Base-by-base conservation (phyloP, 1,139 yeast species). In the Yarrowia galli region DNA sequence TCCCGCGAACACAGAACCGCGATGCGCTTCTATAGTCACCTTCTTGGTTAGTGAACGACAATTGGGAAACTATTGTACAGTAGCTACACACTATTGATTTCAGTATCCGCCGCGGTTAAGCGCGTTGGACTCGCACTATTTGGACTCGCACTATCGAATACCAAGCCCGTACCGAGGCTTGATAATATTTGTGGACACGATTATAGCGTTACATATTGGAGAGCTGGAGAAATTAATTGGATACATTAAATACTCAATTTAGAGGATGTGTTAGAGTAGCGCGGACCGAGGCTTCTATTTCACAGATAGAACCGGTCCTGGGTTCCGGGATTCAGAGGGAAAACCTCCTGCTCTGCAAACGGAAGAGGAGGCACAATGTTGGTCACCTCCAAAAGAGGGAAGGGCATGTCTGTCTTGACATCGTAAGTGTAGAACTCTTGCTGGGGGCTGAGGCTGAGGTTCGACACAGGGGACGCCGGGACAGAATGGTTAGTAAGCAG, bases 231-330 rank as follows among this genome's bases (percentile, higher is more conserved):
- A 46, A 25, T 16, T 9, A 25, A 25, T 46, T 8, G 13, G 20
- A 46, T 46, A 8, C 15, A 16, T 45, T 46, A 16, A 28, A 48
- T 25, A 18, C 16, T 32, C 40, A 20, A 32, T 32, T 7, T n/a
- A 25, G 25, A 7, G 20, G 23, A 4, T n/a, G n/a, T 40, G n/a
- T 40, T n/a, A n/a, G 22, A 5, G 6, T 6, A 40, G 43, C 28
- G 28, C 28, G 28, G 28, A 25, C 36, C 36, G 13, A 32, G 36
- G 23, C 22, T 4, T 18, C 38, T 49, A 53, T n/a, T n/a, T n/a
- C n/a, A n/a, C 32, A 53, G 40, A 15, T 46, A 58, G 42, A 58
- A 61, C 9, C 45, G 35, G 16, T 63, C 67, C 46, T 63, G 67
- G 16, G 22, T 12, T 3, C n/a, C 35, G 18, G 68, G 58, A 46